A percentile compares a stretch with the other conserved stretches of the same genome.
Evolutionary conservation across 768 basidiomycete genomes (phyloP).

Genomic region (Filobasidium floriforme): DNA sequence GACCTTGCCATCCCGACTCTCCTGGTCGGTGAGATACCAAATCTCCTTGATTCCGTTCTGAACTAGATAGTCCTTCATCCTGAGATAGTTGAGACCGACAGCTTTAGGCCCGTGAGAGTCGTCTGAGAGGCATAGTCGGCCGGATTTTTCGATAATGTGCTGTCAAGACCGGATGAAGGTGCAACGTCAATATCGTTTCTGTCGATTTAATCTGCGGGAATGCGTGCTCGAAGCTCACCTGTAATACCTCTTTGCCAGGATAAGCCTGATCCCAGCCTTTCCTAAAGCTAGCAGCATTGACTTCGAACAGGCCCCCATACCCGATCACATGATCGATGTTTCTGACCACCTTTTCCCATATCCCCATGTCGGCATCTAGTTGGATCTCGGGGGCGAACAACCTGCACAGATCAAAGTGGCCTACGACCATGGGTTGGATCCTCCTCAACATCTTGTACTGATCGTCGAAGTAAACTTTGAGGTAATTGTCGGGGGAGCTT

Average conservation of each 20-base stretch:
- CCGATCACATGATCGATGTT: slow-evolving; percentile 64
- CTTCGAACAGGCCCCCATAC: slow-evolving; percentile 88
- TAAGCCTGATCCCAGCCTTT: slow-evolving; percentile 84
- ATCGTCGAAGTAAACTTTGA: slow-evolving; percentile 67
- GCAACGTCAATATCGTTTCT: slow-evolving; percentile 9
- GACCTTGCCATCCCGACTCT: slow-evolving; percentile 16
- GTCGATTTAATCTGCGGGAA: too few relatives aligned
- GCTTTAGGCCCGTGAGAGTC: slow-evolving; percentile 87
- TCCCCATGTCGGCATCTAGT: slow-evolving; percentile 52
- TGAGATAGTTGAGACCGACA: slow-evolving; percentile 77
- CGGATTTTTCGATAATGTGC: slow-evolving; percentile 63
- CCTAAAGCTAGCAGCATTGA: slow-evolving; percentile 83
- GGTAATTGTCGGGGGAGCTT: neutral
- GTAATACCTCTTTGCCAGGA: slow-evolving; percentile 67
- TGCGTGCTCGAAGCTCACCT: too few relatives aligned
- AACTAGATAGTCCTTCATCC: slow-evolving; percentile 59
- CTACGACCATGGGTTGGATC: slow-evolving; percentile 78
- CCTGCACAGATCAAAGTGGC: slow-evolving; percentile 87
- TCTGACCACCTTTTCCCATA: slow-evolving; percentile 61
- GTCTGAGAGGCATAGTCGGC: slow-evolving; percentile 79
- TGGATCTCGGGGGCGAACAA: slow-evolving; percentile 64
- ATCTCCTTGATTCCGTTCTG: slow-evolving; percentile 53
- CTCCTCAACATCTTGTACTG: slow-evolving; percentile 65
- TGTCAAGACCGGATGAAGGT: slow-evolving; percentile 40
- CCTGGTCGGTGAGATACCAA: slow-evolving; percentile 40